These are phyloP conservation scores for Fragaria vesca DNA, from an alignment of 306 rosid genomes.

Conservation along the genomic window DNA sequence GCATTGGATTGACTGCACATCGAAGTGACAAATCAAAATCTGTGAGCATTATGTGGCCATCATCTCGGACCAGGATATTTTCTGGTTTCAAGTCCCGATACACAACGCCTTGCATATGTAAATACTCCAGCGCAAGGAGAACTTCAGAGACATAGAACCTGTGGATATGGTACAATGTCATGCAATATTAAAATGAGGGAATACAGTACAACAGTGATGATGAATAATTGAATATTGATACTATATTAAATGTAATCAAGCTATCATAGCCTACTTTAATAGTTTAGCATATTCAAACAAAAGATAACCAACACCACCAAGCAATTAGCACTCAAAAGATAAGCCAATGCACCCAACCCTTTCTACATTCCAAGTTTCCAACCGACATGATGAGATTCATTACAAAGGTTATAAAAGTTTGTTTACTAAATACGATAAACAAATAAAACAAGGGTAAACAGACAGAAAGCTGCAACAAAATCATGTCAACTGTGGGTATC, in stretches of 20 bases:
- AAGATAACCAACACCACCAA: conserved; percentile 6
- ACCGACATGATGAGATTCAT: neutral
- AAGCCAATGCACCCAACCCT: neutral
- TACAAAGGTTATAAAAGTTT: neutral
- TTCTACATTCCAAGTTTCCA: neutral
- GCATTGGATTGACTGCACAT: conserved; percentile 73
- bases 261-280: neutral
- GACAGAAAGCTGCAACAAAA: neutral
- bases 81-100: conserved; percentile 97
- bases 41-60: conserved; percentile 98
- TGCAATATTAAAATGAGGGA: neutral
- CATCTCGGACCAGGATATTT: conserved; percentile 91
- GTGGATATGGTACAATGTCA: conserved; percentile 16
- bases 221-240: neutral
- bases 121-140: conserved; percentile 90
- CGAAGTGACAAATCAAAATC: conserved; percentile 91
- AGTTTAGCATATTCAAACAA: neutral
- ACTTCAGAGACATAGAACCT: conserved; percentile 96
- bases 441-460: conserved; percentile 1
- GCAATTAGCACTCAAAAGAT: neutral
- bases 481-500: neutral
- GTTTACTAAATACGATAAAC: neutral
- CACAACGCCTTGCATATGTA: conserved; percentile 95
- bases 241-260: neutral
- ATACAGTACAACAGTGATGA: neutral